Evolutionary conservation across 805 yeast genomes (phyloP).

Genomic region (Candida ortonii): DNA sequence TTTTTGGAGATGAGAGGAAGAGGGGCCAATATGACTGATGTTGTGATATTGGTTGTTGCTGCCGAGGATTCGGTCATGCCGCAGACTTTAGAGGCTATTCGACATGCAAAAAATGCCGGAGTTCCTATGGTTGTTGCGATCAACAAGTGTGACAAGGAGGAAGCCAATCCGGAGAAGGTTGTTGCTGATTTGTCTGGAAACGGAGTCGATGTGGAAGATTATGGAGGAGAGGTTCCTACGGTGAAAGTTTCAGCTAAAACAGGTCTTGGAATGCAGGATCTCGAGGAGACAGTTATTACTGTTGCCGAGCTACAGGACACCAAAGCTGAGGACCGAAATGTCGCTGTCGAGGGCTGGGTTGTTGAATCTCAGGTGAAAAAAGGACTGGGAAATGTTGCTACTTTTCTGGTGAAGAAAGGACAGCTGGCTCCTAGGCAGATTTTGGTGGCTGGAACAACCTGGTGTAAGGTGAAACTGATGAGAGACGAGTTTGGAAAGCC

Average conservation of each 20-base stretch:
- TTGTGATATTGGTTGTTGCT: conserved; percentile 88
- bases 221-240: conserved; percentile 93
- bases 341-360: conserved; percentile 79
- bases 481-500: conserved; percentile 67
- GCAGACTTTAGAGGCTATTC: conserved; percentile 92
- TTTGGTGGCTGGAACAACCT: conserved; percentile 84
- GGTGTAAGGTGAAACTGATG: conserved; percentile 80
- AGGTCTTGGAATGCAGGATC: conserved; percentile 82
- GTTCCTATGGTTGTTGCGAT: conserved; percentile 89
- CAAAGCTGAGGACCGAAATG: conserved; percentile 53
- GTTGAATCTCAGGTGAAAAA: conserved; percentile 80
- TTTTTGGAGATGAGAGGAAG: conserved; percentile 94
- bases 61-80: conserved; percentile 98
- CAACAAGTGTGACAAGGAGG: conserved; percentile 85
- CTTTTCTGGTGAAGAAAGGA: conserved; percentile 80
- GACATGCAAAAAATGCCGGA: conserved; percentile 79
- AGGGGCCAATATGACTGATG: conserved; percentile 93
- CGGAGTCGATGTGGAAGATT: conserved; percentile 84
- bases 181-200: conserved; percentile 71
- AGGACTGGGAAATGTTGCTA: conserved; percentile 83
- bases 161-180: conserved; percentile 71
- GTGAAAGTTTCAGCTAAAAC: conserved; percentile 86
- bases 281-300: conserved; percentile 86
- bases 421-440: conserved; percentile 64
- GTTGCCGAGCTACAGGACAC: conserved; percentile 81